phyloP scores from a whole-genome alignment of 768 basidiomycete species.

The Macrolepiota dolichaula region DNA sequence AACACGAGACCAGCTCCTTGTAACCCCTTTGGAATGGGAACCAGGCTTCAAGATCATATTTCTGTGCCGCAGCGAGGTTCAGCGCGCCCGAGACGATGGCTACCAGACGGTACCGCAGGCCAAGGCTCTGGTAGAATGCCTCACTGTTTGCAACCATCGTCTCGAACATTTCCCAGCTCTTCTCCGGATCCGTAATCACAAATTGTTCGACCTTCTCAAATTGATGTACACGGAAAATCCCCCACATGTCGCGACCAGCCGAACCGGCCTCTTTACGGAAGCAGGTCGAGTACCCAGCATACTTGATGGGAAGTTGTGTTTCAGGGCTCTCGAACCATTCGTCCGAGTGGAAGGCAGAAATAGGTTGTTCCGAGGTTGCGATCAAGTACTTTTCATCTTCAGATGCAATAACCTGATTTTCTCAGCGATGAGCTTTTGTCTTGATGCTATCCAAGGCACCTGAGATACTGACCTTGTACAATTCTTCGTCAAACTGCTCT shows the following conservation, averaged over 20 bases:
- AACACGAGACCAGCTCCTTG: conserved; percentile 97
- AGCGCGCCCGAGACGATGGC: conserved; percentile 95
- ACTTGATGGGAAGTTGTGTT: conserved; percentile 87
- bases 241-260: conserved; percentile 98
- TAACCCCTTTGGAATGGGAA: conserved; percentile 97
- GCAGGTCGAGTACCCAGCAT: conserved; percentile 89
- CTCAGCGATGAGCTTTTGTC: neutral
- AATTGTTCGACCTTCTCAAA: conserved; percentile 99
- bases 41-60: conserved; percentile 98
- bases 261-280: conserved; percentile 99
- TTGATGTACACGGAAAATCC: conserved; percentile 99
- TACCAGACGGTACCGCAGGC: conserved; percentile 88
- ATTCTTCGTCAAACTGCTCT: conserved; percentile 96
- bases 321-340: conserved; percentile 98
- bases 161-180: conserved; percentile 94
- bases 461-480: conserved; percentile 78
- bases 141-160: conserved; percentile 87
- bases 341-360: conserved; percentile 92
- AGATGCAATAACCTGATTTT: conserved; percentile 67
- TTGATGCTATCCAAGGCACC: neutral
- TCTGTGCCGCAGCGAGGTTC: conserved; percentile 95
- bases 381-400: conserved; percentile 99
- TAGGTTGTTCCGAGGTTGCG: conserved; percentile 98
- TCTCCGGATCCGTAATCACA: conserved; percentile 89
- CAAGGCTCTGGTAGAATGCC: conserved; percentile 94